These are phyloP conservation scores for Calamus simplicifolius DNA, from an alignment of 176 grass and related monocot genomes.

Conservation along the genomic window DNA sequence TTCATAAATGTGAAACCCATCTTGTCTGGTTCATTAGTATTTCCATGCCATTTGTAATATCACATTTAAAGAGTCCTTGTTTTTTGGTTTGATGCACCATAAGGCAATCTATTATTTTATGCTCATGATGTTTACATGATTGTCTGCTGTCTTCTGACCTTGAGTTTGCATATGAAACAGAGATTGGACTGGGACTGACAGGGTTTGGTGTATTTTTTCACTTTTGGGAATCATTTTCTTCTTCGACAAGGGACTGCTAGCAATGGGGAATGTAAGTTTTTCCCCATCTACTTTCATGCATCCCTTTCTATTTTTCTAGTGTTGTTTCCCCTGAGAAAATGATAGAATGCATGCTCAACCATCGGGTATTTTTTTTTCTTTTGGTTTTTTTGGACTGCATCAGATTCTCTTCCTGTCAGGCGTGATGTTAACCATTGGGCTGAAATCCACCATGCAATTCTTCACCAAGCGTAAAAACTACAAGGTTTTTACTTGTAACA, in stretches of 20 bases:
- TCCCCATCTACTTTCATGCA: not conserved
- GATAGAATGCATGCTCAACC: too few relatives aligned
- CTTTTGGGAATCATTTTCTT: conserved; percentile 78
- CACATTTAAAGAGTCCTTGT: too few relatives aligned
- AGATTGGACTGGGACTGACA: conserved; percentile 74
- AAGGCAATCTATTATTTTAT: not conserved
- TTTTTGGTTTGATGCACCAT: too few relatives aligned
- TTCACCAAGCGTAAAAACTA: conserved; percentile 87
- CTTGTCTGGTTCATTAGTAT: too few relatives aligned
- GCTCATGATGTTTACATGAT: not conserved
- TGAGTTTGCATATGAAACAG: conserved; percentile 22
- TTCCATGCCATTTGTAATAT: too few relatives aligned
- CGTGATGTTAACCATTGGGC: conserved; percentile 70
- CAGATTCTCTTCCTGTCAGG: conserved; percentile 81
- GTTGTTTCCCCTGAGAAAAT: not conserved
- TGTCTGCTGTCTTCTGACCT: not conserved
- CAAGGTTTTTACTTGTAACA: conserved; percentile 27
- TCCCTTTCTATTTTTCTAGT: not conserved
- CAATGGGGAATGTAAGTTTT: conserved; percentile 73
- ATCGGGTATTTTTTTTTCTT: too few relatives aligned
- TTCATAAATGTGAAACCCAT: too few relatives aligned
- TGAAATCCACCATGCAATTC: conserved; percentile 71
- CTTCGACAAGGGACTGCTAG: conserved; percentile 87
- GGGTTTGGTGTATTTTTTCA: conserved; percentile 81
- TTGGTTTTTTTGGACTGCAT: not conserved